Evolutionary conservation across 2,329 filamentous ascomycete species (phyloP).

Genomic region (Fusarium sp.): DNA sequence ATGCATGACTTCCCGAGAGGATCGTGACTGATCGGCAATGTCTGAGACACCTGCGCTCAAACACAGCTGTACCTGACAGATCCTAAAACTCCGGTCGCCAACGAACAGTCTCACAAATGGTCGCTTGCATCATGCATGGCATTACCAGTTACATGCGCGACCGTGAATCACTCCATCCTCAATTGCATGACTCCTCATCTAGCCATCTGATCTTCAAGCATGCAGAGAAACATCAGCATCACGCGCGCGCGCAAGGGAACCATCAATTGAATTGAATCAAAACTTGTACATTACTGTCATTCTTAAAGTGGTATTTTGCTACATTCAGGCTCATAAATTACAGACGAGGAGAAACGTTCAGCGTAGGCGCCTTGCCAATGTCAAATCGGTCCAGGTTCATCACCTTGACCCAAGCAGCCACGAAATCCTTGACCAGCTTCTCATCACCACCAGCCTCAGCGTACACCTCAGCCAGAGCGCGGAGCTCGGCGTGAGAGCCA

Average conservation of each 20-base stretch:
- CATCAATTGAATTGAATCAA: not conserved
- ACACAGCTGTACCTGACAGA: not conserved
- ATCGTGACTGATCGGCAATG: not conserved
- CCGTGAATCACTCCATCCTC: not conserved
- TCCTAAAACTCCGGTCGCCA: not conserved
- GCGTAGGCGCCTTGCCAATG: slow-evolving; percentile 11
- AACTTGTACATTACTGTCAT: slow-evolving; percentile 9
- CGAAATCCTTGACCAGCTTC: slow-evolving; percentile 78
- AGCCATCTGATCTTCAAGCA: not conserved
- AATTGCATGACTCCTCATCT: not conserved
- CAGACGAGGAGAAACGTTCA: slow-evolving; percentile 30
- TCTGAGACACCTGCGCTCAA: not conserved
- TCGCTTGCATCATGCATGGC: not conserved
- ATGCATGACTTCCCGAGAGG: not conserved
- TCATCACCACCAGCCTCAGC: slow-evolving; percentile 66
- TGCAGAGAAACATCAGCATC: too few species aligned
- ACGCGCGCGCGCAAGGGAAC: not conserved
- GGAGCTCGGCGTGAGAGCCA: slow-evolving; percentile 77
- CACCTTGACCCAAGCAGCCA: slow-evolving; percentile 78
- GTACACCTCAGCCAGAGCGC: slow-evolving; percentile 77
- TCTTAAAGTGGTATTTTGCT: slow-evolving; percentile 38
- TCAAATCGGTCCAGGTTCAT: slow-evolving; percentile 80
- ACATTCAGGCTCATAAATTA: slow-evolving; percentile 36
- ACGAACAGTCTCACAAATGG: not conserved
- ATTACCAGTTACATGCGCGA: not conserved